Conservation (phyloP, 2,329 filamentous ascomycete genomes). For the Aspergillus sp. region DNA sequence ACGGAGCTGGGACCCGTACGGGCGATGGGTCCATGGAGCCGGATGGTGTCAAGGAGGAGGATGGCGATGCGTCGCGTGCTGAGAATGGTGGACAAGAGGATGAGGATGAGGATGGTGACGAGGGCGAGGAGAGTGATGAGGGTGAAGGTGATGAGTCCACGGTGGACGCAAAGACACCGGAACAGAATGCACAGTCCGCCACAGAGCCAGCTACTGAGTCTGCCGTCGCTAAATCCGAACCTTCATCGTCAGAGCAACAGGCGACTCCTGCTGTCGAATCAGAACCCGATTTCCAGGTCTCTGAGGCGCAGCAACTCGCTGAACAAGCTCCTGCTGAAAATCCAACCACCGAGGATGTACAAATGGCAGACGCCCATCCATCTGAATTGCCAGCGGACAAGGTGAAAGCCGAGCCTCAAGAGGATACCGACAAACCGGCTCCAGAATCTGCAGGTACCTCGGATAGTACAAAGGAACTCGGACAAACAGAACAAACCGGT, state of each 20-base stretch:
- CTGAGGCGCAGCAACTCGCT: slow-evolving; percentile 1
- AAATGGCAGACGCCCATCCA: slow-evolving; percentile 10
- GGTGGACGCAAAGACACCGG: slow-evolving; percentile 38
- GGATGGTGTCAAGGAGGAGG: slow-evolving; percentile 33
- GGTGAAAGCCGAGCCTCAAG: slow-evolving; percentile 1
- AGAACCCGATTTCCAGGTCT: not conserved
- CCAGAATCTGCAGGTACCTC: not conserved
- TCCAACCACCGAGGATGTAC: slow-evolving; percentile 8
- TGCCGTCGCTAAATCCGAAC: not conserved
- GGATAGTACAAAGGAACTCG: not conserved
- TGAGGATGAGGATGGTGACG: slow-evolving; percentile 41
- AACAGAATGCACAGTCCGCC: slow-evolving; percentile 23
- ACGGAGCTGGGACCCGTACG: slow-evolving; percentile 33
- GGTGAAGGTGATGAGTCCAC: slow-evolving; percentile 46
- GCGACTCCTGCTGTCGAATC: not conserved
- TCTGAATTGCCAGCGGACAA: slow-evolving; percentile 1
- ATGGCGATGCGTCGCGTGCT: slow-evolving; percentile 40
- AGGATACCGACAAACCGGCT: not conserved
- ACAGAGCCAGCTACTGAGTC: slow-evolving; percentile 13
- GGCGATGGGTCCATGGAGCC: slow-evolving; percentile 21
- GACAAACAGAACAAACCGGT: not conserved
- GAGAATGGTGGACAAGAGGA: slow-evolving; percentile 39
- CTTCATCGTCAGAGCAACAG: not conserved
- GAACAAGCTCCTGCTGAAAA: not conserved
- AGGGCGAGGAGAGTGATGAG: slow-evolving; percentile 43